A percentile compares a stretch with the other conserved stretches of the same genome.
Conservation (phyloP, 2,329 filamentous ascomycete genomes). For the Fusarium abutilonis region DNA sequence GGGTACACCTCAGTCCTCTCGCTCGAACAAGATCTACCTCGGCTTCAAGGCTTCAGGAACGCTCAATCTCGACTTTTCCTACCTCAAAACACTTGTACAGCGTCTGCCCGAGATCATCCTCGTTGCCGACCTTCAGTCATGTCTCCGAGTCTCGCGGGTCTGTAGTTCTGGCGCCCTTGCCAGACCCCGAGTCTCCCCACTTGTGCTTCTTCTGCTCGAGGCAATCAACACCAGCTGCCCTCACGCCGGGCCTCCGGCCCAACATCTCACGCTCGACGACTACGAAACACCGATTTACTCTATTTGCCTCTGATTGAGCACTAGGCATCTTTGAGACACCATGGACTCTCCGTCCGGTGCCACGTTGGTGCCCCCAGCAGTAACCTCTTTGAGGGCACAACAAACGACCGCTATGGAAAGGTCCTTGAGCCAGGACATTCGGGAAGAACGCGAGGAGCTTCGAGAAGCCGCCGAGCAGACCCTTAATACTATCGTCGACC, state of each 20-base stretch:
- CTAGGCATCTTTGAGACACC: constrained; percentile 17
- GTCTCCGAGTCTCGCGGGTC: constrained; percentile 55
- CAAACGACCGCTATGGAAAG: constrained; percentile 66
- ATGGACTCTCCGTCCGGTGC: constrained; percentile 54
- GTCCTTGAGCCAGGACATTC: constrained; percentile 86
- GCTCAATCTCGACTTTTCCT: constrained; percentile 12
- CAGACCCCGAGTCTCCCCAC: constrained; percentile 52
- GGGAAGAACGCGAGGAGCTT: constrained; percentile 91
- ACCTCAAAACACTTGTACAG: constrained; percentile 28
- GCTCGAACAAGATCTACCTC: constrained; percentile 9
- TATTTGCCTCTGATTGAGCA: constrained; percentile 8
- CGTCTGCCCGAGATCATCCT: constrained; percentile 44
- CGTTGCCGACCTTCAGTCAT: constrained; percentile 54
- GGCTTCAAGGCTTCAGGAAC: constrained; percentile 22
- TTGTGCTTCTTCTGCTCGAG: constrained; percentile 35
- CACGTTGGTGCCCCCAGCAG: constrained; percentile 62
- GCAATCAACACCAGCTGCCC: constrained; percentile 20
- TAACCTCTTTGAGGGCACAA: constrained; percentile 62
- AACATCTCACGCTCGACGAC: constrained; percentile 27
- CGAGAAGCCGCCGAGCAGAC: constrained; percentile 96
- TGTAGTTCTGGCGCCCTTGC: constrained; percentile 61
- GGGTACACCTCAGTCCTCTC: constrained; percentile 20
- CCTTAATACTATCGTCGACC: constrained; percentile 93
- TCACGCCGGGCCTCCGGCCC: constrained; percentile 26
- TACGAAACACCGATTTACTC: constrained; percentile 30